Percentiles rank a stretch among this genome's conserved stretches.
Evolutionary conservation across 352 stramenopile species (phyloP).

Genomic region (Phytophthora megakarya): DNA sequence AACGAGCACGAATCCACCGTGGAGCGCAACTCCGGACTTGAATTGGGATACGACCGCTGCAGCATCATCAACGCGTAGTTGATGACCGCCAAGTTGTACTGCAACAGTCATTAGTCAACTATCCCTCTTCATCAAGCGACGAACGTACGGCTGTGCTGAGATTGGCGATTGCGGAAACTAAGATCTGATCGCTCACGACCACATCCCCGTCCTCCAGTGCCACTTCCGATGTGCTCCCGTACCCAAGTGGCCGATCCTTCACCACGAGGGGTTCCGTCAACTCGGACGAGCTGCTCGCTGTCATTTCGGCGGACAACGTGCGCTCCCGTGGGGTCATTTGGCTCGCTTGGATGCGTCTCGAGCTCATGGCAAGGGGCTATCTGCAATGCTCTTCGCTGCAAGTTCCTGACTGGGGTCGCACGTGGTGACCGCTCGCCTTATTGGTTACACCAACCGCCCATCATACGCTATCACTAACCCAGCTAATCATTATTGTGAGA

Average conservation of each 20-base stretch:
- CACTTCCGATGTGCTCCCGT: conserved; percentile 29
- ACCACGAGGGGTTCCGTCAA: conserved; percentile 24
- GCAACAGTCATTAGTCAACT: conserved; percentile 7
- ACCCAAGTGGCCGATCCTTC: conserved; percentile 25
- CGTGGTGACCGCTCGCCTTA: conserved; percentile 18
- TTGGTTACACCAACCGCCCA: conserved; percentile 26
- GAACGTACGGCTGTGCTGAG: conserved; percentile 73
- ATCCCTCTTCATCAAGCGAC: not conserved
- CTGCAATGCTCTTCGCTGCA: not conserved
- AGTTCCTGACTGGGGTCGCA: conserved; percentile 30
- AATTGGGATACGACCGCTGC: conserved; percentile 53
- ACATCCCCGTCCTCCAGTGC: conserved; percentile 3
- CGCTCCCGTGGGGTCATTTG: conserved; percentile 24
- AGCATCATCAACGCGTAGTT: conserved; percentile 73
- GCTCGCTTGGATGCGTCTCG: conserved; percentile 16
- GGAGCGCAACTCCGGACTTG: conserved; percentile 58
- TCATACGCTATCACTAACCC: no score
- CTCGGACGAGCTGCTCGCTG: conserved; percentile 28
- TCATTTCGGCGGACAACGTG: conserved; percentile 24
- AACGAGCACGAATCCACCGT: conserved; percentile 75
- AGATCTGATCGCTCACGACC: conserved; percentile 45
- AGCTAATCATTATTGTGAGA: no score
- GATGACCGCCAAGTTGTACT: conserved; percentile 85
- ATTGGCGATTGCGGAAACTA: conserved; percentile 81
- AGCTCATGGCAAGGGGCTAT: conserved; percentile 12